Base-by-base conservation (phyloP, 192 early-diverging fungal genomes). In the Oehlia diaphana region DNA sequence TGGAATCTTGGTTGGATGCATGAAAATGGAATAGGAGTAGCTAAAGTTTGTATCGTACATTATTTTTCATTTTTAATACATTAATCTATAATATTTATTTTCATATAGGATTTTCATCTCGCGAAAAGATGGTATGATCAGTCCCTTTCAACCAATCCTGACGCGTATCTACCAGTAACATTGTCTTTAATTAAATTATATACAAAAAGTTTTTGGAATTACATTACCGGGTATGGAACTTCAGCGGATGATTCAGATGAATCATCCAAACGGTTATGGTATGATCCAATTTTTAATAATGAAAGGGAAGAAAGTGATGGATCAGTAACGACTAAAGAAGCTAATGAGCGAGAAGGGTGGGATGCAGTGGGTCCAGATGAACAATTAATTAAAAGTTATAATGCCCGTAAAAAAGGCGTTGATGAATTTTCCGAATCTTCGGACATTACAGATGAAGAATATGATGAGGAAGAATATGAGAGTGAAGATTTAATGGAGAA, bases 1-100 rank as follows among this genome's bases (percentile, higher is more conserved):
- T 99, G 93, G 92, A 98, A 96, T 79, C 86, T 99, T 2, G 98
- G 95, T 5, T 98, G 92, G 91, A 97, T 99, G 95, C 88, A 97
- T 83, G 97, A 99, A 82, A 90, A 93, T 77, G 98, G 98, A 49
- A 77, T 98, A 39, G 98, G 98, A 7, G 92, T 97, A 5, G 70
- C 89, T n/a, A 90, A 90, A 83, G 92, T 91, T 80, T 53, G 79
- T 70, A 5, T 73, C 28, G 19, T 49, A 42, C 13, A 13, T 31
- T 63, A 53, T 74, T 23, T 21, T 42, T 64, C 21, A 9, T 4
- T 8, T 8, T 31, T 63, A 73, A n/a, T 63, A 42, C 39, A 42
- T 8, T 5, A 42, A 7, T 42, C 5, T 49, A 26, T 12, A 73
- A 63, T 42, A 33, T 53, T 61, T 31, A 67, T 19, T 28, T 64